phyloP scores from a whole-genome alignment of 148 eudicot genomes.

The Linanthus parryae region DNA sequence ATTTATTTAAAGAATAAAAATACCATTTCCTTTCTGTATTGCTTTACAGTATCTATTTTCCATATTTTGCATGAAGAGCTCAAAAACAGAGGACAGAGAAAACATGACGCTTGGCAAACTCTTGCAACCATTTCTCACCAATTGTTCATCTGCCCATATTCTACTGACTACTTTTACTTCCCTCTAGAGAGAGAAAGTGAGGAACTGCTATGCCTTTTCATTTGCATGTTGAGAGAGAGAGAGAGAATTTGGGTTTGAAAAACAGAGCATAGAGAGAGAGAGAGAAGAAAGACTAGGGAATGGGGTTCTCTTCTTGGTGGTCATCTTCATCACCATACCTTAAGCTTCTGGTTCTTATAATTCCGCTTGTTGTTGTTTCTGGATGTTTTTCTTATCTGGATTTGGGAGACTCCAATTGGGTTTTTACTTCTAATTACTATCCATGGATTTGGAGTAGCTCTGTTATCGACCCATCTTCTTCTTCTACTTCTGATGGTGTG shows the following conservation, averaged over 20 bases:
- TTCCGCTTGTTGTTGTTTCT: conserved; percentile 32
- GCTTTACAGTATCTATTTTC: background rate
- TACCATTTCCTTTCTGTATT: background rate
- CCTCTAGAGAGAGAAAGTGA: background rate
- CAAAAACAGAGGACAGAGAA: conserved; percentile 30
- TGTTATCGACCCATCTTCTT: background rate
- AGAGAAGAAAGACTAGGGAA: conserved; percentile 10
- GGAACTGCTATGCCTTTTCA: conserved; percentile 2
- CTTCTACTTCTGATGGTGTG: conserved; percentile 3
- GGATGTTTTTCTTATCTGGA: conserved; percentile 24
- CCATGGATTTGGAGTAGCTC: conserved; percentile 20
- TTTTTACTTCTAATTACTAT: conserved; percentile 1
- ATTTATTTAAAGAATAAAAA: background rate
- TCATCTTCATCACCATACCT: conserved; percentile 26
- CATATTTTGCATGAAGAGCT: conserved; percentile 45
- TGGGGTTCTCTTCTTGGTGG: conserved; percentile 16
- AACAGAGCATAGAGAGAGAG: conserved; percentile 1
- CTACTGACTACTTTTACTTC: background rate
- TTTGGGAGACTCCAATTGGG: conserved; percentile 15
- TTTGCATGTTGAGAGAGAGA: background rate
- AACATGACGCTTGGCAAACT: conserved; percentile 46
- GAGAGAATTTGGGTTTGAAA: background rate
- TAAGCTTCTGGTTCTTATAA: conserved; percentile 26
- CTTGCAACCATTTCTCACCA: conserved; percentile 49
- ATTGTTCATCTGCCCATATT: conserved; percentile 22